Conservation (phyloP, 2,329 filamentous ascomycete species). For the Ophiocordyceps unilateralis region DNA sequence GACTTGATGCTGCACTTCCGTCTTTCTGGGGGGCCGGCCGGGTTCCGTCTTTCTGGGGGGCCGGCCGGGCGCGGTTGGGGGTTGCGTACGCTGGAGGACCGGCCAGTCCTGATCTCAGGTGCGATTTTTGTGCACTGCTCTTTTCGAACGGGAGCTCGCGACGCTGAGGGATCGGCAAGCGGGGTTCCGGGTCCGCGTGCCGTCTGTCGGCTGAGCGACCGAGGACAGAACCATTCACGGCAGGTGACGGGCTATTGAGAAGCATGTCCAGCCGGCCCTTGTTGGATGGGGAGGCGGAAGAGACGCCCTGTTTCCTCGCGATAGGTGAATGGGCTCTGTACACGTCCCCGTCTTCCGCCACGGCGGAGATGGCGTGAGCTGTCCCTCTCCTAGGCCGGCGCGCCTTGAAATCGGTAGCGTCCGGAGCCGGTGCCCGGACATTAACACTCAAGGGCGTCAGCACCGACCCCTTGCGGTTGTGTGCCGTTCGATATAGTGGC, state of each 20-base stretch:
- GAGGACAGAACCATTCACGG: conserved; percentile 6
- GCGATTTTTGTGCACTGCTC: not conserved
- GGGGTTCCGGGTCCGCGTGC: conserved; percentile 3
- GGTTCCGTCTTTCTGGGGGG: too few relatives aligned
- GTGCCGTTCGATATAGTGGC: conserved; percentile 1
- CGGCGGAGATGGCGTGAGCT: conserved; percentile 19
- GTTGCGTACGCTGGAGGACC: not conserved
- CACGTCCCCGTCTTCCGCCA: conserved; percentile 31
- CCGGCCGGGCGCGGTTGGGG: not conserved
- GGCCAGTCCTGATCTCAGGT: not conserved
- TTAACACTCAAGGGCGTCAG: conserved; percentile 22
- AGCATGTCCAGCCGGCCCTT: conserved; percentile 16
- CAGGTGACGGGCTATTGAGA: conserved; percentile 10
- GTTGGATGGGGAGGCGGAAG: conserved; percentile 2
- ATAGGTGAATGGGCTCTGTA: conserved; percentile 1
- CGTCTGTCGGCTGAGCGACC: conserved; percentile 7
- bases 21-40: too few relatives aligned
- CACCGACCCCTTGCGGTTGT: conserved; percentile 9
- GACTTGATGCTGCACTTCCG: conserved; percentile 13
- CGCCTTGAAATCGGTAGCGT: conserved; percentile 7
- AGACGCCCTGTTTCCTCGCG: conserved; percentile 2
- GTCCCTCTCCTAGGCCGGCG: conserved; percentile 9
- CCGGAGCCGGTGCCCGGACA: conserved; percentile 8
- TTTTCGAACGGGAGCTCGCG: conserved; percentile 24
- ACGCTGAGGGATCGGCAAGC: conserved; percentile 19